phyloP scores from a whole-genome alignment of 2,329 filamentous ascomycete species.

The Clarireedia paspali region DNA sequence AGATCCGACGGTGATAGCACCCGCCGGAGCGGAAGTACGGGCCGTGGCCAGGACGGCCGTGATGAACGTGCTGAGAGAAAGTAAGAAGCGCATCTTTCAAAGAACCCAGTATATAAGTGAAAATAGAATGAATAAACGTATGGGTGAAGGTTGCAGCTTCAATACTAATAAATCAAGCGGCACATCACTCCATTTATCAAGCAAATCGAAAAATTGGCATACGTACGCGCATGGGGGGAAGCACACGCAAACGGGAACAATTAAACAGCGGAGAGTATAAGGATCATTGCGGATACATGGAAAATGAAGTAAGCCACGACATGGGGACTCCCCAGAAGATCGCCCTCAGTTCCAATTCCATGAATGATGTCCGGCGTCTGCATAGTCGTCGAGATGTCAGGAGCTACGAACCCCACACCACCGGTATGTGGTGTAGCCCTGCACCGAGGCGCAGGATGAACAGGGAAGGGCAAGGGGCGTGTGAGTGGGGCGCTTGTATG shows the following conservation, averaged over 20 bases:
- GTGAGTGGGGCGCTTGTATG: neutral
- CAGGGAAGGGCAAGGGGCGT: neutral
- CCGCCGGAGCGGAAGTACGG: constrained; percentile 38
- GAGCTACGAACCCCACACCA: constrained; percentile 2
- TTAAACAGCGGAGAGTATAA: neutral
- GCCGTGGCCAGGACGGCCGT: constrained; percentile 21
- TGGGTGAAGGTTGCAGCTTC: neutral
- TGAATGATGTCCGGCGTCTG: neutral
- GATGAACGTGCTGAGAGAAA: constrained; percentile 21
- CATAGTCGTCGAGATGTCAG: neutral
- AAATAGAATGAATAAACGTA: neutral
- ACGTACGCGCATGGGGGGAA: neutral
- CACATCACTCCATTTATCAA: neutral
- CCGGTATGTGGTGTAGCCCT: neutral
- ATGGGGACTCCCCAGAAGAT: too few species aligned
- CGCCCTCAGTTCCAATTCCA: neutral
- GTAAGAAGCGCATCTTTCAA: constrained; percentile 21
- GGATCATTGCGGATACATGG: neutral
- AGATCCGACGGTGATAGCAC: constrained; percentile 38
- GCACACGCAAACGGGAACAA: neutral
- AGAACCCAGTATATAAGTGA: neutral
- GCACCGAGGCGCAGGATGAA: neutral
- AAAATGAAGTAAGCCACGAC: too few species aligned
- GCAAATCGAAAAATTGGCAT: neutral
- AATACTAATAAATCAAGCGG: neutral